These are phyloP conservation scores for Triticum monococcum DNA, from an alignment of 176 grass and related monocot genomes.

Conservation along the genomic window DNA sequence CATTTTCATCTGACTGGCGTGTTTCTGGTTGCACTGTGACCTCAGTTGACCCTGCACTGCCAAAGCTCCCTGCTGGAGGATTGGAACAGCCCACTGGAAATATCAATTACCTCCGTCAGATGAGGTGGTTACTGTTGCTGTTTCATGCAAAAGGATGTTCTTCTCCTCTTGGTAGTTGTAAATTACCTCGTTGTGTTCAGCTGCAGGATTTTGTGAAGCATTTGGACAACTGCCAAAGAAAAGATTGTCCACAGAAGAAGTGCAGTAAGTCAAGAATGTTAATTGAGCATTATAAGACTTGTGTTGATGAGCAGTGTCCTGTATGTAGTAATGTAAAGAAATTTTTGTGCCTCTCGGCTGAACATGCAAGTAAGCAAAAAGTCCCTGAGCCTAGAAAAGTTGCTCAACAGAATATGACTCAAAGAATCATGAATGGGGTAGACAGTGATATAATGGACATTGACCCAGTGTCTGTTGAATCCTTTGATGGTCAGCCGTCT, in stretches of 20 bases:
- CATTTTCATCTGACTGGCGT: slow-evolving; percentile 48
- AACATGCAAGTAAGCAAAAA: slow-evolving; percentile 50
- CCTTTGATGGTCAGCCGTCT: slow-evolving; percentile 55
- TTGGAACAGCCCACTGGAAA: slow-evolving; percentile 53
- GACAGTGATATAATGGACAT: slow-evolving; percentile 67
- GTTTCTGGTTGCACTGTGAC: slow-evolving; percentile 32
- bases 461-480: slow-evolving; percentile 59
- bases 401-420: slow-evolving; percentile 43
- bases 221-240: slow-evolving; percentile 64
- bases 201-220: slow-evolving; percentile 80
- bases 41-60: slow-evolving; percentile 29
- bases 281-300: slow-evolving; percentile 71
- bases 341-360: slow-evolving; percentile 44
- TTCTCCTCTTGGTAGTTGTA: slow-evolving; percentile 69
- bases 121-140: slow-evolving; percentile 75
- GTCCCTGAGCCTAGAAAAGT: slow-evolving; percentile 43
- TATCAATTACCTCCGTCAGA: slow-evolving; percentile 62
- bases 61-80: slow-evolving; percentile 33
- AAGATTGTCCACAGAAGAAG: slow-evolving; percentile 57
- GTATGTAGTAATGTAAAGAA: slow-evolving; percentile 73
- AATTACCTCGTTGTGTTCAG: slow-evolving; percentile 66
- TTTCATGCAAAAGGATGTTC: slow-evolving; percentile 83
- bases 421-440: slow-evolving; percentile 42
- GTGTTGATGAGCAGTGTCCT: slow-evolving; percentile 65
- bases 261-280: slow-evolving; percentile 64